Base-by-base conservation (phyloP, 75 land plant species). In the Adiantum capillusveneris region DNA sequence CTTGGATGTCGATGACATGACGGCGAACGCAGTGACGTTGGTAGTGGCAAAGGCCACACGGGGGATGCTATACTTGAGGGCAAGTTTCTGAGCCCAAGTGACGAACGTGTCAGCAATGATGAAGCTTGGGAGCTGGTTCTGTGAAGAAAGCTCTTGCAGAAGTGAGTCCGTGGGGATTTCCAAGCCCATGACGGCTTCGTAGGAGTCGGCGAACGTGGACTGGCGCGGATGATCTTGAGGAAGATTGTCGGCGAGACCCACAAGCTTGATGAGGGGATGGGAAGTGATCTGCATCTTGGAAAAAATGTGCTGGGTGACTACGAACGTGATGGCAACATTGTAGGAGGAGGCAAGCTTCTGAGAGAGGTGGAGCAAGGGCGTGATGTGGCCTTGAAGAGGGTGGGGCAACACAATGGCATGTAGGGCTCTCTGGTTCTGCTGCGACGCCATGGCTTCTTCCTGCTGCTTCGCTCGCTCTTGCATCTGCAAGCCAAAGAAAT, bases 321-420 rank as follows among this genome's bases (percentile, higher is more conserved):
- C 37, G 44, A 83, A 11, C 25, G 75, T 75, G 59, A 80, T n/a
- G 25, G 62, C 41, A 18, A 66, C 53, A 21, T 75, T 67, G 2
- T 31, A 48, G 58, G 60, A 48, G 58, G 60, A 30, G 58, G 56
- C 42, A 39, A 78, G 55, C n/a, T 45, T 22, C 56, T 30, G 37
- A 44, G 72, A 36, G 46, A 76, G 41, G 36, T 78, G 76, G 22
- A 83, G 70, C 58, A 52, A 24, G 6, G 81, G 75, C 30, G 61
- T 39, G 12, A 81, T 64, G 78, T 78, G 76, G 78, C 81, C 81
- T 17, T 71, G 69, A 0, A 66, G 46, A 0, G 78, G 81, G 60
- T 25, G 64, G 3, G 79, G 77, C 20, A 71, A 42, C 26, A 72
- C 68, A 11, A 80, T 60, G 58, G 58, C 57, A 25, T 25, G 56